Percentiles rank a stretch among this genome's conserved stretches.
Conservation (phyloP, 257 asterid species). For the Lycium ferocissimum region DNA sequence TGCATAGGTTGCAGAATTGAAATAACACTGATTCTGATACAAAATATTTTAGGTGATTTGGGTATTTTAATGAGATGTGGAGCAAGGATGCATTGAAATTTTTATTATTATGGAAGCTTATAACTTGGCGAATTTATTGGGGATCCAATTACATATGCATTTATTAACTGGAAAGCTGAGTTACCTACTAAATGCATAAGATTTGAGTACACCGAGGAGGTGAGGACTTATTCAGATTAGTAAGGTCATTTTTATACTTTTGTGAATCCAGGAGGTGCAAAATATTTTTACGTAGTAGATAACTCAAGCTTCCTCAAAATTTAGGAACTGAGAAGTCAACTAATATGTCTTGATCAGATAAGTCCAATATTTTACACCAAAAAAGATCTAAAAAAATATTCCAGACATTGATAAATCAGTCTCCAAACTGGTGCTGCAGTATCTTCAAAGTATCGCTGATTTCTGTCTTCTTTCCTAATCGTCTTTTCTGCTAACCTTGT, state of each 20-base stretch:
- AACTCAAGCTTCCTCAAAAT: conserved; percentile 7
- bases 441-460: conserved; percentile 16
- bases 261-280: background rate
- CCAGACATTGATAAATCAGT: background rate
- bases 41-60: background rate
- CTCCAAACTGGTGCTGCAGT: background rate
- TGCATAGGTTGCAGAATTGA: background rate
- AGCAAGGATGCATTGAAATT: background rate
- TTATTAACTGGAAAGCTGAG: background rate
- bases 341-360: background rate
- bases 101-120: background rate
- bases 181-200: background rate
- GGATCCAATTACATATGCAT: background rate
- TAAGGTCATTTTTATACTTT: background rate
- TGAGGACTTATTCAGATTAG: conserved; percentile 10
- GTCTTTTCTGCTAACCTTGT: background rate
- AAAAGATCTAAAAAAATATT: no score
- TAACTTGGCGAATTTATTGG: no score
- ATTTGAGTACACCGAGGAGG: background rate
- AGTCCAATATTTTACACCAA: background rate
- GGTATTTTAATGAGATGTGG: background rate
- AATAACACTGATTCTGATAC: background rate
- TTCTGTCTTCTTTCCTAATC: conserved; percentile 3
- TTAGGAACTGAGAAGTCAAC: background rate
- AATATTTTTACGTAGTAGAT: background rate